Conservation (phyloP, 2,329 filamentous ascomycete species). For the Esteya vermicola region DNA sequence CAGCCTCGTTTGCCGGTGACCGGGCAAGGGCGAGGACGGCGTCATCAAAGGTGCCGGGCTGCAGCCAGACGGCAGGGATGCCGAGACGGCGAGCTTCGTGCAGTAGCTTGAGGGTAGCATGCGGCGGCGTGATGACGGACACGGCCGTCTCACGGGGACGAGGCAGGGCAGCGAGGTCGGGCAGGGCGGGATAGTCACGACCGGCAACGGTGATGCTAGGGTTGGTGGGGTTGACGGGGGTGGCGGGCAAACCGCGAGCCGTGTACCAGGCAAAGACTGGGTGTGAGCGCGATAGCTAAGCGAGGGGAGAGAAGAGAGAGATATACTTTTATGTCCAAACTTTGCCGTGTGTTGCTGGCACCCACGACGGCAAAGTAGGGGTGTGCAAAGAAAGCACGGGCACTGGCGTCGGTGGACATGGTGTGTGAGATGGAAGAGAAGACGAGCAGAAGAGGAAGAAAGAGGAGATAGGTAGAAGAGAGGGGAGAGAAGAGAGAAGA, state of each 20-base stretch:
- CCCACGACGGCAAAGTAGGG: conserved; percentile 78
- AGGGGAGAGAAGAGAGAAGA: not conserved
- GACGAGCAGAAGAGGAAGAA: no score
- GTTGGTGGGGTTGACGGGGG: conserved; percentile 67
- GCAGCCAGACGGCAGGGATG: conserved; percentile 68
- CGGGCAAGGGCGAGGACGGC: conserved; percentile 57
- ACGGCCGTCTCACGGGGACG: conserved; percentile 58
- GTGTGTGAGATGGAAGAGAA: not conserved
- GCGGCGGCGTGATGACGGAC: conserved; percentile 77
- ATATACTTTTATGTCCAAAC: conserved; percentile 73
- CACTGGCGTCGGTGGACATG: conserved; percentile 55
- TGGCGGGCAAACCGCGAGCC: conserved; percentile 57
- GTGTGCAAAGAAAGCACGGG: conserved; percentile 67
- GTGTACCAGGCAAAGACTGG: conserved; percentile 86
- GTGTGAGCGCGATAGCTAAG: conserved; percentile 1
- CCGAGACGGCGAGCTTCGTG: conserved; percentile 63
- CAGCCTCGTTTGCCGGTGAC: conserved; percentile 28
- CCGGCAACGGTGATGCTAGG: conserved; percentile 46
- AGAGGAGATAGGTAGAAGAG: not conserved
- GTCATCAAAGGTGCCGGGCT: conserved; percentile 78
- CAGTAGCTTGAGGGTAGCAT: conserved; percentile 59
- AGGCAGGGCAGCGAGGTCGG: conserved; percentile 50
- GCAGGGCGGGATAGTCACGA: conserved; percentile 46
- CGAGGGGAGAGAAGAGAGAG: not conserved
- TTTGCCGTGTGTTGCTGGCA: conserved; percentile 69